phyloP scores from a whole-genome alignment of 1,139 yeast genomes.

The Wickerhamomyces sp. region DNA sequence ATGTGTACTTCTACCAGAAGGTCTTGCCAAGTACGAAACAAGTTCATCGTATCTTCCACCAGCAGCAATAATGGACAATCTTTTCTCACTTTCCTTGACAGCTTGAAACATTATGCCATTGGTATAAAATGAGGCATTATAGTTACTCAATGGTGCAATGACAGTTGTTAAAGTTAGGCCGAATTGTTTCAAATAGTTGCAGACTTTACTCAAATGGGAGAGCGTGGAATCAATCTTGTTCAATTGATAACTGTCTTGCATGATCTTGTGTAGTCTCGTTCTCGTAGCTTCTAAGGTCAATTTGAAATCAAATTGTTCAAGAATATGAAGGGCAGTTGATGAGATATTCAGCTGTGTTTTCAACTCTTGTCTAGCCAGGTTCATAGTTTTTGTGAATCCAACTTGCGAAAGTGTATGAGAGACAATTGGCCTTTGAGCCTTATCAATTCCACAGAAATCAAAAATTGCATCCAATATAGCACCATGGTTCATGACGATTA shows the following conservation, averaged over 20 bases:
- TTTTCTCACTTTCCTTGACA: conserved; percentile 46
- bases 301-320: conserved; percentile 74
- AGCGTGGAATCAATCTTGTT: conserved; percentile 58
- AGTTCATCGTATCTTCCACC: conserved; percentile 89
- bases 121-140: conserved; percentile 70
- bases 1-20: conserved; percentile 34
- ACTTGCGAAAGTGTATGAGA: conserved; percentile 68
- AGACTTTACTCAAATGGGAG: conserved; percentile 51
- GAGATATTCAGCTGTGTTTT: conserved; percentile 72
- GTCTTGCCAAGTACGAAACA: conserved; percentile 56
- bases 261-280: conserved; percentile 54
- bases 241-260: conserved; percentile 67
- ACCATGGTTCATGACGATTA: conserved; percentile 69
- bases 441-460: conserved; percentile 72
- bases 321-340: conserved; percentile 74
- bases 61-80: conserved; percentile 61
- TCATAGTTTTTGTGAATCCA: conserved; percentile 63
- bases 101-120: conserved; percentile 89
- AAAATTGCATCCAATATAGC: conserved; percentile 72
- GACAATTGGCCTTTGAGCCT: conserved; percentile 64
- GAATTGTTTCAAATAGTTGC: conserved; percentile 47
- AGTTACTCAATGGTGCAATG: conserved; percentile 73
- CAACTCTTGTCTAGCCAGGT: conserved; percentile 60
- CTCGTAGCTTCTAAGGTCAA: conserved; percentile 62
- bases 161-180: conserved; percentile 50